Base-by-base conservation (phyloP, 2,329 filamentous ascomycete species). In the Fusarium avenaceum region DNA sequence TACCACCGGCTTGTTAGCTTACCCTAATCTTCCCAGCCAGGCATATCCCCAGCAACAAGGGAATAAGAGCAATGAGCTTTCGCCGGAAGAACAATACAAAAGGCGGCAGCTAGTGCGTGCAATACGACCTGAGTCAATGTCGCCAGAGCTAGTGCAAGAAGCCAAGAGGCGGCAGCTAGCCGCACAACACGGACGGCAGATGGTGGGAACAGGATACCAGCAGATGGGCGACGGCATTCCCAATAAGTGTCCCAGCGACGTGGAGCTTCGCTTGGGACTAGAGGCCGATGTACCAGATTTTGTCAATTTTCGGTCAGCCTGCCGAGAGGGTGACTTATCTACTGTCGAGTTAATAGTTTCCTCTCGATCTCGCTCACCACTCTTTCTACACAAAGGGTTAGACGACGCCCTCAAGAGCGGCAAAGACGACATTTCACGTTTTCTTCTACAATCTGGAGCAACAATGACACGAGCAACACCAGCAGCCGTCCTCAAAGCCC, bases 401-500 rank as follows among this genome's bases (percentile, higher is more conserved):
- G 46, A 49, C 8, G 32, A 38, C 7, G 46, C 46, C 14, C 26
- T 68, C 2, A n/a, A 33, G 1, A 35, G 62, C 11, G 67, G 64
- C 47, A 57, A 63, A 19, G 43, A 63, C 33, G 61, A 65, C 3
- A 28, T 42, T n/a, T 33, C 57, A 24, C 64, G 32, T n/a, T 46
- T 49, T 7, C 48, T 69, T 17, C 57, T 69, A 22, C 38, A 30
- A 14, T 39, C 11, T 19, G 57, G 67, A 6, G 54, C 61, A 20
- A 60, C 64, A 11, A 49, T 69, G 15, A 30, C 50, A 19, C 60
- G 60, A 20, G 22, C 53, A 32, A 63, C 67, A 4, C 54, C 67
- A 19, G 17, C 32, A 9, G 33, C 53, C n/a, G 15, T 68, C 11
- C 57, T 69, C 22, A 49, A 14, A 28, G 46, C 30, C 7, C 46